phyloP scores from a whole-genome alignment of 1,139 yeast species.

The Geotrichum siamense region DNA sequence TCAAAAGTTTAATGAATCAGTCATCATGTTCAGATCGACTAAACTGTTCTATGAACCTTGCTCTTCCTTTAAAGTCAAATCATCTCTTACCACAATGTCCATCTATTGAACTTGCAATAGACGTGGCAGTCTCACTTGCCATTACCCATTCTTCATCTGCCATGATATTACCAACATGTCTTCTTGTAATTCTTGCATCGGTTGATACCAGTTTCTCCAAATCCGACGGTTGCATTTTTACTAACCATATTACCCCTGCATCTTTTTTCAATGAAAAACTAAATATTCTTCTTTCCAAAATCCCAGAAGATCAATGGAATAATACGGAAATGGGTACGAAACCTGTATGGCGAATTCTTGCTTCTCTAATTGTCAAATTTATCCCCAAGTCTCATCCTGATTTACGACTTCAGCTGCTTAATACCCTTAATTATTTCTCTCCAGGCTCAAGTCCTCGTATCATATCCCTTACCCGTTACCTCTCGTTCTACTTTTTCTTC shows the following conservation, averaged over 20 bases:
- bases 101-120: neutral
- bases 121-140: neutral
- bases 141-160: neutral
- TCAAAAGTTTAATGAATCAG: no score
- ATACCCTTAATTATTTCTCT: neutral
- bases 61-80: neutral
- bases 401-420: neutral
- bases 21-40: neutral
- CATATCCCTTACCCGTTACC: neutral
- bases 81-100: conserved; percentile 2
- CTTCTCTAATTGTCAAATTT: neutral
- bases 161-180: neutral
- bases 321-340: neutral
- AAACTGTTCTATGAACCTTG: neutral
- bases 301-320: neutral
- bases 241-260: neutral
- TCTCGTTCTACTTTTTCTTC: neutral
- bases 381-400: neutral
- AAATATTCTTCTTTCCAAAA: neutral
- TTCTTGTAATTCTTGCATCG: neutral
- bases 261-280: neutral
- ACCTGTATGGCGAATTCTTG: neutral
- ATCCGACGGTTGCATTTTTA: neutral
- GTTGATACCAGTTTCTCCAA: neutral
- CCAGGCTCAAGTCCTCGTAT: neutral